Conservation (phyloP, 2,329 filamentous ascomycete species). For the Aspergillus unguis region DNA sequence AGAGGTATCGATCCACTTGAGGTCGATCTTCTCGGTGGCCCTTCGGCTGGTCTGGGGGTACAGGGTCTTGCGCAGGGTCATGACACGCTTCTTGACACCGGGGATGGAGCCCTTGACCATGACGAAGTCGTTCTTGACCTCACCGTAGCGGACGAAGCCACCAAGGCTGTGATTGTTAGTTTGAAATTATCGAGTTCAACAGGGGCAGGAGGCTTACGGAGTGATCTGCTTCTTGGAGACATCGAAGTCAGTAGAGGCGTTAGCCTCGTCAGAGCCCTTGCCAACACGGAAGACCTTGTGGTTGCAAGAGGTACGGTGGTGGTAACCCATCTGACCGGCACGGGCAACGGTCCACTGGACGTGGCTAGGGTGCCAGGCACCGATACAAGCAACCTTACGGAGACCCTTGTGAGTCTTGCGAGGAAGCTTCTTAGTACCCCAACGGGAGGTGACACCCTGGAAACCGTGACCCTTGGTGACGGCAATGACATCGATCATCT, state of each 20-base stretch:
- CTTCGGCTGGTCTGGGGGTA: constrained; percentile 94
- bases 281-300: constrained; percentile 99
- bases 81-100: constrained; percentile 98
- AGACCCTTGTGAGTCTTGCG: constrained; percentile 99
- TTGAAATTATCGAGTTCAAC: neutral
- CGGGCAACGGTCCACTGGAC: constrained; percentile 99
- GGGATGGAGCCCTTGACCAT: constrained; percentile 97
- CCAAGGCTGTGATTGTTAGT: constrained; percentile 67
- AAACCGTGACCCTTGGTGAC: constrained; percentile 99
- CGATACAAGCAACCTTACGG: constrained; percentile 99
- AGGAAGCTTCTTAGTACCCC: constrained; percentile 99
- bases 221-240: constrained; percentile 99
- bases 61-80: constrained; percentile 98
- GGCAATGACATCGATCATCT: constrained; percentile 98
- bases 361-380: constrained; percentile 99
- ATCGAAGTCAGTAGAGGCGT: constrained; percentile 91
- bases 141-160: constrained; percentile 99
- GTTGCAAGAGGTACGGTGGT: constrained; percentile 99
- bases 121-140: constrained; percentile 98
- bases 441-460: constrained; percentile 93
- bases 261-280: constrained; percentile 85
- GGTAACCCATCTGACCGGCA: constrained; percentile 99
- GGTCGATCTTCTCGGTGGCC: constrained; percentile 97
- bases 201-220: constrained; percentile 67
- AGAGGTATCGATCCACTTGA: constrained; percentile 99